Conservation (phyloP, 73 alveolate species). For the Uronychia binucleata region DNA sequence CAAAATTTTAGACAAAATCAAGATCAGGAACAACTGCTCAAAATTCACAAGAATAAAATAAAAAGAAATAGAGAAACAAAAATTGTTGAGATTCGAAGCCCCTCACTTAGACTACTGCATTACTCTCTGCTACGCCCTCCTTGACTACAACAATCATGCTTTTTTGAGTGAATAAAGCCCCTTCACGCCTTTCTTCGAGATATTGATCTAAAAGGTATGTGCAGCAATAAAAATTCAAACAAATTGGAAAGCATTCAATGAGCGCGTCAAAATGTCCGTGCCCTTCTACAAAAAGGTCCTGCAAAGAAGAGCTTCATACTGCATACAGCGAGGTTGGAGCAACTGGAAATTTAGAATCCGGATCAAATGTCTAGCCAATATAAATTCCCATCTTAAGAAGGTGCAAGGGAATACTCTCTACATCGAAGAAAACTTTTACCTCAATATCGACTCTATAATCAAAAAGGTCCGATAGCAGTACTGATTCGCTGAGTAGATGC, state of each 20-base stretch:
- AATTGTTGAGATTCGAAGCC: neutral
- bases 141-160: neutral
- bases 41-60: too few species aligned
- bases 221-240: conserved; percentile 24
- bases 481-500: neutral
- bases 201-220: neutral
- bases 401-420: neutral
- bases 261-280: neutral
- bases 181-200: neutral
- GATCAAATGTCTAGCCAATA: conserved; percentile 16
- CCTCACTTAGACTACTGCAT: neutral
- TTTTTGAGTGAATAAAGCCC: neutral
- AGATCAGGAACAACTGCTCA: too few species aligned
- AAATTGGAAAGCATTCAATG: neutral
- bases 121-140: neutral
- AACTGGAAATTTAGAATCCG: conserved; percentile 28
- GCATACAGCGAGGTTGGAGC: conserved; percentile 63
- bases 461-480: neutral
- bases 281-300: conserved; percentile 2
- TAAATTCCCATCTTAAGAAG: neutral
- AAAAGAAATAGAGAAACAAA: neutral
- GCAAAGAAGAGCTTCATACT: conserved; percentile 54
- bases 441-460: neutral
- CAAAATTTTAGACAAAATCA: neutral
- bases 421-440: conserved; percentile 16